A percentile compares a stretch with the other conserved stretches of the same genome.
Evolutionary conservation across 768 basidiomycete species (phyloP).

Genomic region (Kondoa subrosea): DNA sequence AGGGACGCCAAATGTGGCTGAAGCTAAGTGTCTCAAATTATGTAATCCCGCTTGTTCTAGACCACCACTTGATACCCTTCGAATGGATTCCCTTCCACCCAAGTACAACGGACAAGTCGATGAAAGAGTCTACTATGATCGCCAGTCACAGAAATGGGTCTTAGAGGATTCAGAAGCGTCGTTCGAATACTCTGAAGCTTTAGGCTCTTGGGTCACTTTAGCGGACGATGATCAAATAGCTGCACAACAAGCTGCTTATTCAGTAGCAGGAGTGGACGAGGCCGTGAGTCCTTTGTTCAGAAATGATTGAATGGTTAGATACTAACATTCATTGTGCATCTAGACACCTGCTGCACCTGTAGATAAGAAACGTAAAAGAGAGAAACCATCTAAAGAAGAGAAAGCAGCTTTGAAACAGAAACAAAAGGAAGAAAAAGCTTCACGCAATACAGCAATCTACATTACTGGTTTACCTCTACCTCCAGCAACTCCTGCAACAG

Average conservation of each 20-base stretch:
- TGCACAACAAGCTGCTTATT: conserved; percentile 78
- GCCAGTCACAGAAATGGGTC: neutral
- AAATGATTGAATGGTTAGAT: neutral
- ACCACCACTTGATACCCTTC: no score
- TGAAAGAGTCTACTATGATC: neutral
- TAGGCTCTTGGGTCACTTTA: neutral
- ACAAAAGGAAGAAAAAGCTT: conserved; percentile 13
- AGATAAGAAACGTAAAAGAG: conserved; percentile 31
- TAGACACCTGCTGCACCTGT: conserved; percentile 83
- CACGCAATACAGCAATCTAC: conserved; percentile 46
- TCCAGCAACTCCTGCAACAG: conserved; percentile 42
- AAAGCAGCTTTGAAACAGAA: conserved; percentile 54
- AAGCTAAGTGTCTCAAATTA: no score
- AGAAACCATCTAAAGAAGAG: conserved; percentile 59
- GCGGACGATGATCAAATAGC: conserved; percentile 70
- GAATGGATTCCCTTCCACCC: neutral
- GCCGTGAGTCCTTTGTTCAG: conserved; percentile 42
- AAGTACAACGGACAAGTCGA: neutral
- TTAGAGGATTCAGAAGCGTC: neutral
- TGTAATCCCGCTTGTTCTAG: no score
- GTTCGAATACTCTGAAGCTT: neutral
- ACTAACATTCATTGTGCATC: neutral
- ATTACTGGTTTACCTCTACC: conserved; percentile 56
- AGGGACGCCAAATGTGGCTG: no score
- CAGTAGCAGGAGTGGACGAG: conserved; percentile 83